phyloP scores from a whole-genome alignment of 164 flowering plant genomes.

The grape (Vitis vinifera) region DNA sequence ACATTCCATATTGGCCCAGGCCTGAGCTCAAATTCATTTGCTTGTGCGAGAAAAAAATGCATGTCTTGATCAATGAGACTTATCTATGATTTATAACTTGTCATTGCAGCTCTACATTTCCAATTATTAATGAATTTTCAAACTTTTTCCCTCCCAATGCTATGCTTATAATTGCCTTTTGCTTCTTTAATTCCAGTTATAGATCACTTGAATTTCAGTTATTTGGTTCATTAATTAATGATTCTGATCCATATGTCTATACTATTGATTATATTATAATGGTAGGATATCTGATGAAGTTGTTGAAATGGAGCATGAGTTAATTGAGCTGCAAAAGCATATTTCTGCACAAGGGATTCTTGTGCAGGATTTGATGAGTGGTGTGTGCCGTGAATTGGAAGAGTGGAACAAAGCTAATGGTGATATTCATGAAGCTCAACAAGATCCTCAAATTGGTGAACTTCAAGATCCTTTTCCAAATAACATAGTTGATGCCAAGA shows the following conservation, averaged over 20 bases:
- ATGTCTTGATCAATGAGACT: no score
- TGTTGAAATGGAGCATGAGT: conserved; percentile 86
- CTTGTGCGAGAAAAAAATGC: no score
- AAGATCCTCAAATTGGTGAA: conserved; percentile 31
- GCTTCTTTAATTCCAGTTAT: neutral
- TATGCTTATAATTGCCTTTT: neutral
- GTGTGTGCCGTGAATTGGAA: conserved; percentile 73
- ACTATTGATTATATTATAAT: conserved; percentile 6
- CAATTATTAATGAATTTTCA: neutral
- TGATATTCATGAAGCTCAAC: conserved; percentile 28
- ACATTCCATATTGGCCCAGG: no score
- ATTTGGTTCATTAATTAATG: neutral
- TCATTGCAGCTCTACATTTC: no score
- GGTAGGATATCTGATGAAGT: conserved; percentile 92
- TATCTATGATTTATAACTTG: no score
- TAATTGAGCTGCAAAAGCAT: conserved; percentile 80
- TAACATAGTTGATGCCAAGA: conserved; percentile 38
- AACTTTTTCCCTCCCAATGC: neutral
- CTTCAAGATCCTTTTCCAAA: conserved; percentile 31
- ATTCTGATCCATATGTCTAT: neutral
- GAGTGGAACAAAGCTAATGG: conserved; percentile 49
- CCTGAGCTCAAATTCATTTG: no score
- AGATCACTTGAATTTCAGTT: neutral
- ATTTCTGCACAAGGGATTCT: conserved; percentile 84
- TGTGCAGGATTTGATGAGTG: conserved; percentile 87